A percentile compares a stretch with the other conserved stretches of the same genome.
Conservation (phyloP, 148 eudicot species). For the Suaeda aralocaspica region DNA sequence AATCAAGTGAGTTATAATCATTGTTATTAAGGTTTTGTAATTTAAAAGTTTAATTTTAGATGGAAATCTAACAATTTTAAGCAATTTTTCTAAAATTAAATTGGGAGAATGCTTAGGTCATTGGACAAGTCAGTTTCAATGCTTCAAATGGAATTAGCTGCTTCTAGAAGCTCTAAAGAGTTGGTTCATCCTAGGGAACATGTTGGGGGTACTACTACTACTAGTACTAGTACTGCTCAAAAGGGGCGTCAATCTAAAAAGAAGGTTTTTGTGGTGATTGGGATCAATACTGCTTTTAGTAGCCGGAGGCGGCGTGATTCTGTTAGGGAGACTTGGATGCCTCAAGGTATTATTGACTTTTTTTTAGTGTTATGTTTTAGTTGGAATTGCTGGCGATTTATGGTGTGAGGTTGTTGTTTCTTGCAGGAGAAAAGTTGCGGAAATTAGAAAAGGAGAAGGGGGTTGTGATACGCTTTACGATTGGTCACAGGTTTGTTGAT, state of each 20-base stretch:
- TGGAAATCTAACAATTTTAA: slow-evolving; percentile 1
- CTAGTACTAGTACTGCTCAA: too few species aligned
- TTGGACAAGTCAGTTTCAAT: slow-evolving; percentile 76
- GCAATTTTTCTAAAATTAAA: slow-evolving; percentile 14
- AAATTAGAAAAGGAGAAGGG: slow-evolving; percentile 87
- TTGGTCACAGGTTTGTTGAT: slow-evolving; percentile 78
- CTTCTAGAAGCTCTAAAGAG: slow-evolving; percentile 52
- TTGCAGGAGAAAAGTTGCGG: slow-evolving; percentile 68
- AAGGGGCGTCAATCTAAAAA: slow-evolving; percentile 51
- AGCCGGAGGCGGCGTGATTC: slow-evolving; percentile 96
- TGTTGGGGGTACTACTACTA: slow-evolving; percentile 13
- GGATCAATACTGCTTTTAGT: slow-evolving; percentile 95
- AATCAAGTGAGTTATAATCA: slow-evolving; percentile 58
- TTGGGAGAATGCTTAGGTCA: slow-evolving; percentile 46
- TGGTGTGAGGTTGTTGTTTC: slow-evolving; percentile 2
- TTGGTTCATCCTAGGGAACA: slow-evolving; percentile 32
- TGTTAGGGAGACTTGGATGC: slow-evolving; percentile 95
- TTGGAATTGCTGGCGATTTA: slow-evolving; percentile 6
- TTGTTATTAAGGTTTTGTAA: background rate
- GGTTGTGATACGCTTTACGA: slow-evolving; percentile 81
- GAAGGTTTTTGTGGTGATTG: slow-evolving; percentile 83
- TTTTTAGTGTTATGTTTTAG: background rate
- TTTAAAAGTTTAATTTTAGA: background rate
- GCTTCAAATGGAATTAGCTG: slow-evolving; percentile 83
- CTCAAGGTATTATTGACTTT: slow-evolving; percentile 58